phyloP scores from a whole-genome alignment of 2,329 filamentous ascomycete genomes.

The Aspergillus neotritici region DNA sequence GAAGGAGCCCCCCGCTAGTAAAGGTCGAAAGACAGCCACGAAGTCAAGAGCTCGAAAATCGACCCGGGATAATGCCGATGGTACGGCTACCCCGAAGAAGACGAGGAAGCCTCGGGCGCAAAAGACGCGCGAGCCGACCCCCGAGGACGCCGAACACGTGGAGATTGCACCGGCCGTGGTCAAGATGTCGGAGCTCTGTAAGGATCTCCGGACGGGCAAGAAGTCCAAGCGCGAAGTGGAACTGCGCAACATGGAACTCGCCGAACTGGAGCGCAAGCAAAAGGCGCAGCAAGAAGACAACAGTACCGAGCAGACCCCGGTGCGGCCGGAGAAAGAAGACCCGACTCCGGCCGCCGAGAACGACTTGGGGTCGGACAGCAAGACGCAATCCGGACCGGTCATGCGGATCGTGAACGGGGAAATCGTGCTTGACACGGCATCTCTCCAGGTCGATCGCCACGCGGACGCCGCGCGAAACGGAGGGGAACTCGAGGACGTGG shows the following conservation, averaged over 20 bases:
- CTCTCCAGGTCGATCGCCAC: constrained; percentile 52
- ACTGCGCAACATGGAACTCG: constrained; percentile 53
- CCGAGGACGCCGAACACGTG: constrained; percentile 43
- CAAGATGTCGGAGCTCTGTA: constrained; percentile 55
- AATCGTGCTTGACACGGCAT: constrained; percentile 50
- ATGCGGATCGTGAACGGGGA: constrained; percentile 54
- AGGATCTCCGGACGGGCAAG: constrained; percentile 50
- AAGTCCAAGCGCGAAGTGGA: constrained; percentile 53
- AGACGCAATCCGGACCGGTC: constrained; percentile 38
- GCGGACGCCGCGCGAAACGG: constrained; percentile 47
- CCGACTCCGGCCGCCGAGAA: constrained; percentile 17
- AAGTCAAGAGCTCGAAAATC: constrained; percentile 23
- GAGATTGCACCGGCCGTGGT: constrained; percentile 51
- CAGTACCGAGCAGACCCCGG: constrained; percentile 12
- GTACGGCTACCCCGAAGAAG: constrained; percentile 21
- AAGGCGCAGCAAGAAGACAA: constrained; percentile 33
- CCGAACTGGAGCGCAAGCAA: constrained; percentile 44
- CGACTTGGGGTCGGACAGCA: constrained; percentile 18
- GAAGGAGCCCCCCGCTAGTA: constrained; percentile 19
- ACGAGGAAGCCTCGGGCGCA: constrained; percentile 23
- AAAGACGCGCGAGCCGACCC: constrained; percentile 38
- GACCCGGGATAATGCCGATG: constrained; percentile 20
- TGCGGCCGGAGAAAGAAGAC: constrained; percentile 25
- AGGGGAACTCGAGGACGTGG: constrained; percentile 42
- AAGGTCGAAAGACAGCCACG: constrained; percentile 10